Conservation (phyloP, 768 basidiomycete species). For the Boletus bicolor region DNA sequence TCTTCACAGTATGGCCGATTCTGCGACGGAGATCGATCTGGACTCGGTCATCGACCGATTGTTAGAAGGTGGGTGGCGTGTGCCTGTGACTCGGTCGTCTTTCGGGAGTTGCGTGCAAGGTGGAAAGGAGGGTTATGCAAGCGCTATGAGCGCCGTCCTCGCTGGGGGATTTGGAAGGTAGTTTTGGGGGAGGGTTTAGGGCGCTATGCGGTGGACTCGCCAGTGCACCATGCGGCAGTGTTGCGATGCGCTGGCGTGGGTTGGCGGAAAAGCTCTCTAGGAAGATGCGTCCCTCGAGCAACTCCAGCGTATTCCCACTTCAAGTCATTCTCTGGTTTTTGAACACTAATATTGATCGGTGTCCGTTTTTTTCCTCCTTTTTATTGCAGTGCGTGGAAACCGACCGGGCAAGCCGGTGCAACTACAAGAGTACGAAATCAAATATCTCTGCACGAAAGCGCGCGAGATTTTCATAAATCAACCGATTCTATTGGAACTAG, state of each 20-base stretch:
- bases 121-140: background rate
- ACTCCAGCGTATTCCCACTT: background rate
- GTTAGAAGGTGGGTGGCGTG: constrained; percentile 80
- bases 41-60: constrained; percentile 99
- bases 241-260: background rate
- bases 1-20: constrained; percentile 60
- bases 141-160: background rate
- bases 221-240: constrained; percentile 19
- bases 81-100: constrained; percentile 24
- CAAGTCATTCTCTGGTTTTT: background rate
- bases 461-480: constrained; percentile 99
- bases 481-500: constrained; percentile 94
- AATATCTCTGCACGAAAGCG: constrained; percentile 97
- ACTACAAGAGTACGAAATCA: constrained; percentile 98
- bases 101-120: constrained; percentile 6
- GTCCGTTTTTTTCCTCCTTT: constrained; percentile 4
- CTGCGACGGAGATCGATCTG: constrained; percentile 91
- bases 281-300: background rate
- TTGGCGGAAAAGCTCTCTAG: constrained; percentile 7
- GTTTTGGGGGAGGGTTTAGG: constrained; percentile 8
- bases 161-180: background rate
- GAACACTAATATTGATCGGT: constrained; percentile 17
- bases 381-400: constrained; percentile 84
- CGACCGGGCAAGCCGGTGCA: constrained; percentile 98
- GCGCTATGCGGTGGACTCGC: constrained; percentile 1